Conservation (phyloP, 192 early-diverging fungal genomes). For the Podochytrium sp. region DNA sequence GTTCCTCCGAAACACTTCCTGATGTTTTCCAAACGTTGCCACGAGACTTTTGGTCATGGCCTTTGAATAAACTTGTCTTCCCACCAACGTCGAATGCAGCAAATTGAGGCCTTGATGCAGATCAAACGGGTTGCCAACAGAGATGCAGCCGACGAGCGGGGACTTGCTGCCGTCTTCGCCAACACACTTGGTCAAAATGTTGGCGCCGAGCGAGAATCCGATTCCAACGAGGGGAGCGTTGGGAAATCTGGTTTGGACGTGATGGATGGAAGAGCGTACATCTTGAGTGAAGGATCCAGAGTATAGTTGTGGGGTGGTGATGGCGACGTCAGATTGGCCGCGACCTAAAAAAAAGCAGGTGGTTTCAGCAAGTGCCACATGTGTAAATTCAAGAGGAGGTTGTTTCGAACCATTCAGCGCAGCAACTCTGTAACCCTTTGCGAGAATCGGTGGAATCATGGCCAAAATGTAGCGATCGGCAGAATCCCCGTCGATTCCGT, state of each 20-base stretch:
- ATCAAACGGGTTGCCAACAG: constrained; percentile 89
- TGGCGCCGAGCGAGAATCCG: constrained; percentile 92
- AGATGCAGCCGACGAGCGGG: constrained; percentile 74
- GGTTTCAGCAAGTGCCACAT: no score
- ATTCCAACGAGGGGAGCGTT: constrained; percentile 73
- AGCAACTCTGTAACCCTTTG: constrained; percentile 67
- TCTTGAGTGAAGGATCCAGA: constrained; percentile 85
- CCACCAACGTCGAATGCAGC: constrained; percentile 58
- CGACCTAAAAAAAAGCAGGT: no score
- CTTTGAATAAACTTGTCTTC: constrained; percentile 60
- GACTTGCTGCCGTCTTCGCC: constrained; percentile 80
- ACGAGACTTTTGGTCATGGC: constrained; percentile 62
- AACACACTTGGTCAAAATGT: constrained; percentile 88
- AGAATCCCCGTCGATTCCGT: constrained; percentile 91
- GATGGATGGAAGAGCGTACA: constrained; percentile 59
- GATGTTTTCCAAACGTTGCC: constrained; percentile 44
- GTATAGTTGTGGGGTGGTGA: constrained; percentile 82
- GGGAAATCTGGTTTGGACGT: constrained; percentile 61
- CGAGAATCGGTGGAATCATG: constrained; percentile 49
- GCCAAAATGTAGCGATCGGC: constrained; percentile 87
- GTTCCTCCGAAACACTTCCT: constrained; percentile 26
- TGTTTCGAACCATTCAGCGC: constrained; percentile 90
- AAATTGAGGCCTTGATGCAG: constrained; percentile 56
- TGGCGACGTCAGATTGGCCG: constrained; percentile 80
- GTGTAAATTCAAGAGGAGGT: no score